A percentile compares a stretch with the other conserved stretches of the same genome.
phyloP scores from a whole-genome alignment of 352 stramenopile genomes.

The Phytophthora citrophthora region DNA sequence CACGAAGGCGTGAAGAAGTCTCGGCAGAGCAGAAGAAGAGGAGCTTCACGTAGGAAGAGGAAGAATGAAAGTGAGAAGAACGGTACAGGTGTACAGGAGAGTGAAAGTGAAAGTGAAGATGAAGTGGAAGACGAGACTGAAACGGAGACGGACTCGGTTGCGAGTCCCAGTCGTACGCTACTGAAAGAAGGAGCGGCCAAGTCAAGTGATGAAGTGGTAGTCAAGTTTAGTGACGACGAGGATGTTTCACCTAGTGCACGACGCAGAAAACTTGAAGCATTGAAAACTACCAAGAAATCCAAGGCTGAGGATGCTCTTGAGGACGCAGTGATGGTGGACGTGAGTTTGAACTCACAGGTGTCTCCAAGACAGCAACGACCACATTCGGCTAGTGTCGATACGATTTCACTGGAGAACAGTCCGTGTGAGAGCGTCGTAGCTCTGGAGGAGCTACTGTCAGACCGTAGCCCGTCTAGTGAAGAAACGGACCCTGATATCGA shows the following conservation, averaged over 20 bases:
- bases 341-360: slow-evolving; percentile 8
- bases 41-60: slow-evolving; percentile 29
- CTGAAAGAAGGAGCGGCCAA: slow-evolving; percentile 12
- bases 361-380: slow-evolving; percentile 8
- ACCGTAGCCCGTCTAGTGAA: slow-evolving; percentile 25
- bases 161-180: slow-evolving; percentile 24
- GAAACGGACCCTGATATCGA: slow-evolving; percentile 26
- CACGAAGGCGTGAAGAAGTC: slow-evolving; percentile 69
- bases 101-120: slow-evolving; percentile 16
- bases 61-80: slow-evolving; percentile 17
- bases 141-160: slow-evolving; percentile 41
- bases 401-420: slow-evolving; percentile 50
- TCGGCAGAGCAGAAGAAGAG: slow-evolving; percentile 25
- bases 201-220: slow-evolving; percentile 17
- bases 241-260: slow-evolving; percentile 30
- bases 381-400: slow-evolving; percentile 35
- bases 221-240: slow-evolving; percentile 29
- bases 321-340: slow-evolving; percentile 21
- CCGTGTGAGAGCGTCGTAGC: slow-evolving; percentile 61
- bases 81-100: slow-evolving; percentile 4
- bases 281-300: slow-evolving; percentile 9
- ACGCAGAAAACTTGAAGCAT: slow-evolving; percentile 26
- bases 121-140: slow-evolving; percentile 43
- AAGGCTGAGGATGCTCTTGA: slow-evolving; percentile 6
- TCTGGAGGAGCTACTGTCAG: slow-evolving; percentile 53